A percentile compares a stretch with the other conserved stretches of the same genome.
These are phyloP conservation scores for Ophiostoma fasciatum DNA, from an alignment of 2,329 filamentous ascomycete species.

Conservation along the genomic window DNA sequence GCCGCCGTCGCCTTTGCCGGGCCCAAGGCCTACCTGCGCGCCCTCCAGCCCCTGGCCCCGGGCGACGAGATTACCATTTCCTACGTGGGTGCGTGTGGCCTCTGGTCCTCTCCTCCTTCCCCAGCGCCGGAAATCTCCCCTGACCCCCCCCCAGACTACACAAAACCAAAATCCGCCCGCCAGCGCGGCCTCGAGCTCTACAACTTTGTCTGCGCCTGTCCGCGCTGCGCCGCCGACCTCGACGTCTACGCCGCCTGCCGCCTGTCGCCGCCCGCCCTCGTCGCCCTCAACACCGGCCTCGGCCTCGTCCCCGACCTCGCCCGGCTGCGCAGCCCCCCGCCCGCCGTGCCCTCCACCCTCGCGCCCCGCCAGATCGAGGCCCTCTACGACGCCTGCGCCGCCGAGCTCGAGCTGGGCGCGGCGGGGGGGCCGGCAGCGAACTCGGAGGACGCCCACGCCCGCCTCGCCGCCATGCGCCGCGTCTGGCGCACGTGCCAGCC, in stretches of 20 bases:
- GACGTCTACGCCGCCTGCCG: conserved; percentile 38
- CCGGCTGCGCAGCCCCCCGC: conserved; percentile 18
- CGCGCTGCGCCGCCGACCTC: conserved; percentile 33
- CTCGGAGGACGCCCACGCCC: background rate
- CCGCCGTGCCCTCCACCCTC: conserved; percentile 10
- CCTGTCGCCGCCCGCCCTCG: conserved; percentile 22
- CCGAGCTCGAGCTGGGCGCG: conserved; percentile 8
- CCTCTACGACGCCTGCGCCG: conserved; percentile 18
- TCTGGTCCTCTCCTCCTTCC: background rate
- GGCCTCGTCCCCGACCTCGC: conserved; percentile 29
- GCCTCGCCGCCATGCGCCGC: conserved; percentile 16
- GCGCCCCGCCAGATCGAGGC: conserved; percentile 15
- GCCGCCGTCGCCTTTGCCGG: conserved; percentile 41
- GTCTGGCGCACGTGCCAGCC: conserved; percentile 24
- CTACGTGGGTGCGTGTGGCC: conserved; percentile 40
- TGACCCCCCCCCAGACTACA: conserved; percentile 26
- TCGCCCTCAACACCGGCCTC: conserved; percentile 26
- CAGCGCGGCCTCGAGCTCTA: conserved; percentile 30
- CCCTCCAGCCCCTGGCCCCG: conserved; percentile 30
- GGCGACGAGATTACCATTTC: conserved; percentile 46
- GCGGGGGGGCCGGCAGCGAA: background rate
- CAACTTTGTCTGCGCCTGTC: conserved; percentile 36
- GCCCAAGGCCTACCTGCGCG: conserved; percentile 34
- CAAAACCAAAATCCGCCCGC: conserved; percentile 27
- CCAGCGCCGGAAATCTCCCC: no score